Conservation (phyloP, 2,329 filamentous ascomycete species). For the Ramichloridium luteum region DNA sequence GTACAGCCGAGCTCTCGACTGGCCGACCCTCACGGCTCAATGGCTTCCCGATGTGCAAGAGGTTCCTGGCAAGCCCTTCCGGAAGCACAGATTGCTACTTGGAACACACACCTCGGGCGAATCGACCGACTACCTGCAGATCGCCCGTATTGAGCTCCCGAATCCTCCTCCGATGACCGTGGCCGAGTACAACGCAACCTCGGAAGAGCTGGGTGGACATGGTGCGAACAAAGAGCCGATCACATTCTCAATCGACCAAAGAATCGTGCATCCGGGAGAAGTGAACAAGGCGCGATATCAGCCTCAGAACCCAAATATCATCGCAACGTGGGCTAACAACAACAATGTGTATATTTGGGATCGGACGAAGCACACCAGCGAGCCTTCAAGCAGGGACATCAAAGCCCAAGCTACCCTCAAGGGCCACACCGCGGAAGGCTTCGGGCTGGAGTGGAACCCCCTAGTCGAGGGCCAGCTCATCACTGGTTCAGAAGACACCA, state of each 20-base stretch:
- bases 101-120: constrained; percentile 88
- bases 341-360: constrained; percentile 88
- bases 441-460: constrained; percentile 86
- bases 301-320: constrained; percentile 92
- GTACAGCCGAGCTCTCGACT: constrained; percentile 82
- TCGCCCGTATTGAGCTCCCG: constrained; percentile 86
- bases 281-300: constrained; percentile 98
- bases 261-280: constrained; percentile 90
- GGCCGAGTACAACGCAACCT: constrained; percentile 79
- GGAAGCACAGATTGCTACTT: constrained; percentile 76
- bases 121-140: constrained; percentile 82
- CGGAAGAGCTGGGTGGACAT: constrained; percentile 88
- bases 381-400: constrained; percentile 51
- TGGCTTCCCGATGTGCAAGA: constrained; percentile 94
- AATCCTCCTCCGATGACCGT: constrained; percentile 62
- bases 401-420: constrained; percentile 74
- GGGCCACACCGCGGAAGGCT: constrained; percentile 81
- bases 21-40: constrained; percentile 93
- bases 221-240: constrained; percentile 65
- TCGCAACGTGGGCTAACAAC: constrained; percentile 83
- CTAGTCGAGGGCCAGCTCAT: constrained; percentile 69
- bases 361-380: constrained; percentile 78
- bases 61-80: constrained; percentile 73
- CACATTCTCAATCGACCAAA: constrained; percentile 85
- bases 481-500: constrained; percentile 84